Conservation (phyloP, 176 grass and related monocot species). For the Pontederia crassipes region DNA sequence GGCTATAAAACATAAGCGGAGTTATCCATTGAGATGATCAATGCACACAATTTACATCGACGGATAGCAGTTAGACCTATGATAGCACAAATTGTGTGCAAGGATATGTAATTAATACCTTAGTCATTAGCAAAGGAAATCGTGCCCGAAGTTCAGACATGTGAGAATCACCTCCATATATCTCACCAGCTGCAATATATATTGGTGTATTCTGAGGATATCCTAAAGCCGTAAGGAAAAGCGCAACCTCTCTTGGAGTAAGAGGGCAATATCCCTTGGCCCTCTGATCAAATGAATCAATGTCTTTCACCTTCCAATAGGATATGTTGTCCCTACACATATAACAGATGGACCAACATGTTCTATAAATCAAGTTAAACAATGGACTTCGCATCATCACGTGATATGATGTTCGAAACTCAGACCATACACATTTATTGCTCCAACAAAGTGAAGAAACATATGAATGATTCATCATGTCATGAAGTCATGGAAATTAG, state of each 20-base stretch:
- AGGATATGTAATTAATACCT: slow-evolving; percentile 34
- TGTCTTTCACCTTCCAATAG: slow-evolving; percentile 94
- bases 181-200: slow-evolving; percentile 86
- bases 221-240: slow-evolving; percentile 80
- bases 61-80: background rate
- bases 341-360: background rate
- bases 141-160: slow-evolving; percentile 63
- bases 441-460: too few species aligned
- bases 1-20: too few species aligned
- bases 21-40: background rate
- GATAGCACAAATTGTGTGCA: background rate
- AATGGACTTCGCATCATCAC: too few species aligned
- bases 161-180: slow-evolving; percentile 84
- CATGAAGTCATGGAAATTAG: too few species aligned
- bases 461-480: too few species aligned
- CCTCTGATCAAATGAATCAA: slow-evolving; percentile 69
- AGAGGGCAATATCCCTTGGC: slow-evolving; percentile 70
- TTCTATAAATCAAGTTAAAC: too few species aligned
- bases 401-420: too few species aligned
- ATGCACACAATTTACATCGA: background rate
- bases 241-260: slow-evolving; percentile 83
- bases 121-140: slow-evolving; percentile 80
- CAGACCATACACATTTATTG: too few species aligned
- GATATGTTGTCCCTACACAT: slow-evolving; percentile 68
- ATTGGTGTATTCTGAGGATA: slow-evolving; percentile 81